Evolutionary conservation across 1,284 basidiomycete species (phyloP).

Genomic region (Chondrostereum purpureum): DNA sequence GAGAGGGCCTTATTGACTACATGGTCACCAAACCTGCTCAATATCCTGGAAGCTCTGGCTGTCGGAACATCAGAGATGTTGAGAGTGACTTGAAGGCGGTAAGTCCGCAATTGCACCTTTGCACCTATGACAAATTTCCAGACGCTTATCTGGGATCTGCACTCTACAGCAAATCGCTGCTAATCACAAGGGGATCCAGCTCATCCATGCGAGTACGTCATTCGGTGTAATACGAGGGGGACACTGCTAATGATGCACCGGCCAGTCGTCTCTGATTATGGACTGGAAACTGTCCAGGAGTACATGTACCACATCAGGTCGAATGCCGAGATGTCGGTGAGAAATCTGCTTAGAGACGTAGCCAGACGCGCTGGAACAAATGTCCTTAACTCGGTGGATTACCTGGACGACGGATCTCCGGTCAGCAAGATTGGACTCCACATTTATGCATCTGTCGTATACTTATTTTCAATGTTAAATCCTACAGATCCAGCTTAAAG

Average conservation of each 20-base stretch:
- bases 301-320: slow-evolving; percentile 90
- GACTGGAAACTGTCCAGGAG: slow-evolving; percentile 80
- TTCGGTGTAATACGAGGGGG: neutral
- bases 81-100: slow-evolving; percentile 91
- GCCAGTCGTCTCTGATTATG: slow-evolving; percentile 81
- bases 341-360: slow-evolving; percentile 78
- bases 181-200: slow-evolving; percentile 87
- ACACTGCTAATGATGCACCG: neutral
- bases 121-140: neutral
- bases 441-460: neutral
- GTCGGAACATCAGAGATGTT: slow-evolving; percentile 81
- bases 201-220: slow-evolving; percentile 67
- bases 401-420: slow-evolving; percentile 86
- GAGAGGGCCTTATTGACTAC: slow-evolving; percentile 65
- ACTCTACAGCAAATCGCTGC: slow-evolving; percentile 85
- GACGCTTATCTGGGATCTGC: too few species aligned
- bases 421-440: slow-evolving; percentile 35
- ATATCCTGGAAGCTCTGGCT: slow-evolving; percentile 81
- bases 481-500: slow-evolving; percentile 65
- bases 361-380: slow-evolving; percentile 61
- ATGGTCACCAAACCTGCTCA: slow-evolving; percentile 84
- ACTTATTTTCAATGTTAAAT: slow-evolving; percentile 8
- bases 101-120: slow-evolving; percentile 19
- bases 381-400: slow-evolving; percentile 66
- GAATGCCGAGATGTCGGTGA: slow-evolving; percentile 88